Base-by-base conservation (phyloP, 768 basidiomycete species). In the Lactarius evosmus region DNA sequence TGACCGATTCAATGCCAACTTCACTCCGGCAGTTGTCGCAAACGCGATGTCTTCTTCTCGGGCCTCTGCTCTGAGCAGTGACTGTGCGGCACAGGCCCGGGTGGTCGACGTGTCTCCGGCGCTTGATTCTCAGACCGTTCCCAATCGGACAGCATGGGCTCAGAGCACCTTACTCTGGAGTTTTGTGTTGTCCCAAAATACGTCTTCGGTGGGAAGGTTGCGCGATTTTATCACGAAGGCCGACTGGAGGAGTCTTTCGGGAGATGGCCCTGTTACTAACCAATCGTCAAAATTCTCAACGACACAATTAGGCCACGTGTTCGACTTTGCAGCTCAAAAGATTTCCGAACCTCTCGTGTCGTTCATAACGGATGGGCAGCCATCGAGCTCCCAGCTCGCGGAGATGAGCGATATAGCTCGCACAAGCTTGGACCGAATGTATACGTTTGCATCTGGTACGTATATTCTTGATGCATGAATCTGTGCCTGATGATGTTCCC, bases 91-190 rank as follows among this genome's bases (percentile, higher is more conserved):
- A 17, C 86, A 89, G 71, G 80, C 83, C 3, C 63, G 76, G 41
- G 70, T 86, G 32, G 72, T 88, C 32, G 86, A 88, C 67, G 79
- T 85, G 32, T 79, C 80, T 17, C 78, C 77, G 12, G 74, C 74
- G 3, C 72, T 86, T 22, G 72, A 79, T 58, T 68, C 75, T 4
- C 63, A 67, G 7, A 73, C 61, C 11, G 77, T 76, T 46, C 80
- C 82, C 16, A 83, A 82, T 66, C 78, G 83, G 36, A 83, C 83
- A 7, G 68, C 71, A 27, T 89, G 86, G 86, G 81, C 83, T 0
- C 82, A 82, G 70, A 71, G 81, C 6, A 82, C 85, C 19, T 67
- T 89, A 36, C 75, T 89, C 2, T 89, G 85, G 84, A 83, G 82
- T 68, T 72, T 84, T 12, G 75, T 83, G 5, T 75, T 80, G 69